phyloP scores from a whole-genome alignment of 768 basidiomycete species.

The Boletellus emodensis region DNA sequence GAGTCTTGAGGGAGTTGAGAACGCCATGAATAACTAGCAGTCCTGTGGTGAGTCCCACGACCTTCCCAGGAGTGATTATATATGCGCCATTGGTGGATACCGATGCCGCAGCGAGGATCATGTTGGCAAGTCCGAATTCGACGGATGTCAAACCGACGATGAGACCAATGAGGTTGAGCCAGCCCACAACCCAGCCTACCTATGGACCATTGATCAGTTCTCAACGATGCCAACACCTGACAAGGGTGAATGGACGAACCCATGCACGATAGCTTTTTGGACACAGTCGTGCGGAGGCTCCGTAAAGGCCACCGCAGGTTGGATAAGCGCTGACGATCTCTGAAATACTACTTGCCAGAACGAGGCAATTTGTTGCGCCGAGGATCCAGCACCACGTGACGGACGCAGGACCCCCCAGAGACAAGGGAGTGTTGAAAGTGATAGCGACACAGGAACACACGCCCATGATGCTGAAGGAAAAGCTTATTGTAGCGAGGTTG shows the following conservation, averaged over 20 bases:
- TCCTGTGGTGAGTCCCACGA: slow-evolving; percentile 39
- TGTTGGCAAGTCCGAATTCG: slow-evolving; percentile 34
- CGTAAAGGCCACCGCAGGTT: slow-evolving; percentile 43
- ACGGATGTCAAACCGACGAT: slow-evolving; percentile 30
- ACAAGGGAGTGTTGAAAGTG: slow-evolving; percentile 36
- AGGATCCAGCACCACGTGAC: slow-evolving; percentile 38
- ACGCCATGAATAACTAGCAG: slow-evolving; percentile 40
- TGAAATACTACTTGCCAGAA: slow-evolving; percentile 28
- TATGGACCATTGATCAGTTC: slow-evolving; percentile 3
- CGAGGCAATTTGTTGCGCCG: slow-evolving; percentile 25
- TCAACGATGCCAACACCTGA: background rate
- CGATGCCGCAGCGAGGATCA: slow-evolving; percentile 30
- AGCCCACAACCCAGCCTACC: slow-evolving; percentile 30
- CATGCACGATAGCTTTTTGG: slow-evolving; percentile 61
- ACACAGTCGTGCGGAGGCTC: slow-evolving; percentile 71
- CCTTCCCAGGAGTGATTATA: slow-evolving; percentile 35
- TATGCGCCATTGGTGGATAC: slow-evolving; percentile 30
- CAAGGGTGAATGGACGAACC: slow-evolving; percentile 32
- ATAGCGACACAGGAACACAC: slow-evolving; percentile 35
- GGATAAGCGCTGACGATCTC: slow-evolving; percentile 32
- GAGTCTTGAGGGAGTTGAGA: slow-evolving; percentile 43
- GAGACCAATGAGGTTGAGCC: slow-evolving; percentile 32
- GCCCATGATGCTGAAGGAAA: slow-evolving; percentile 34
- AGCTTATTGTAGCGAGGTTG: slow-evolving; percentile 36
- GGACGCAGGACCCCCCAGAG: slow-evolving; percentile 35